Base-by-base conservation (phyloP, 257 asterid genomes). In the Solanum verrucosum region DNA sequence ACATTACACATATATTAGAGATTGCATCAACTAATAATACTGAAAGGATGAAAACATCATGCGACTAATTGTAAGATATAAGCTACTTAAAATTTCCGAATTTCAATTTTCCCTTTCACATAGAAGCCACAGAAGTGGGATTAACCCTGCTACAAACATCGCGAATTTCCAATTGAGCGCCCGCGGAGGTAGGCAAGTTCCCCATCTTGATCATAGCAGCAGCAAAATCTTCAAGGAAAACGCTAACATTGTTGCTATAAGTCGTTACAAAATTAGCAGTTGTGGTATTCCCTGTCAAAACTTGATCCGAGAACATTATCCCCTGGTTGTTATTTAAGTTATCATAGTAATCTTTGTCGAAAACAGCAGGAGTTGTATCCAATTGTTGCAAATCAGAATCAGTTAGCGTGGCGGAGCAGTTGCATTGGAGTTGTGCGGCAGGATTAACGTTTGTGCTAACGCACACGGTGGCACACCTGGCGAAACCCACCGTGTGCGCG, bases 131-230 rank as follows among this genome's bases (percentile, higher is more conserved):
- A 5, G 84, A 46, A 37, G 15, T 46, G n/a, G 88, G 72, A 72
- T 86, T 86, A 16, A 86, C 88, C 18, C 46, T 40, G 88, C 88
- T 86, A 14, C 88, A 86, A 72, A 86, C 88, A 44, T 86, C 73
- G 1, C 88, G 88, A 63, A 86, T 72, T 86, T 86, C 88, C 16
- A 86, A 71, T 27, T 72, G 38, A 25, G 38, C 84, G 2, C 88
- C 88, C 0, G 70, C 14, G 6, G 73, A 86, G 18, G 88, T 84
- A 59, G 84, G 88, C 35, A 86, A 40, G 20, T 71, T 13, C 18
- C 88, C 82, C 88, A 86, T 86, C 38, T 86, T 86, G 37, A 86
- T 71, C 88, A 86, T 86, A 3, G 88, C 88, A 27, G 88, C 88
- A 37, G 84, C 88, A 60, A 86, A 86, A 23, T 86, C 88, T 15